Percentiles rank a stretch among this genome's conserved stretches.
phyloP scores from a whole-genome alignment of 2,329 filamentous ascomycete genomes.

The Elsinoe australis region DNA sequence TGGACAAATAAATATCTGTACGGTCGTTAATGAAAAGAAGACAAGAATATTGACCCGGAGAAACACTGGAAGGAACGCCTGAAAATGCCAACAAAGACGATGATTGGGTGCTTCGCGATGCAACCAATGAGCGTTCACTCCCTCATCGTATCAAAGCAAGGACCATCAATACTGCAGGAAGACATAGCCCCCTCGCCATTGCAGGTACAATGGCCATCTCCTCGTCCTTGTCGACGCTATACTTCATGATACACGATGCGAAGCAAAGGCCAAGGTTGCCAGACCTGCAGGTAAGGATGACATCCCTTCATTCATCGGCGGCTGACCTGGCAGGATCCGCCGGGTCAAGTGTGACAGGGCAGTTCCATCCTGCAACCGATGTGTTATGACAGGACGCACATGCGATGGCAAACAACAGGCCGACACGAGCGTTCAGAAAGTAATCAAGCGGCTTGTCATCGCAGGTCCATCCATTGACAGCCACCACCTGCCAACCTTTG shows the following conservation, averaged over 20 bases:
- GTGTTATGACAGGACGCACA: neutral
- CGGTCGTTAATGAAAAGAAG: neutral
- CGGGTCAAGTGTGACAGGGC: conserved; percentile 9
- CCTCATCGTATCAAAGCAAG: neutral
- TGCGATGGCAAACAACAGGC: conserved; percentile 5
- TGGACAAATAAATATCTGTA: neutral
- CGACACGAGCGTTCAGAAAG: neutral
- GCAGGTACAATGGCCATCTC: neutral
- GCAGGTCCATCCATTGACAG: neutral
- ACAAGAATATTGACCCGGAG: neutral
- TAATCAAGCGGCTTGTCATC: neutral
- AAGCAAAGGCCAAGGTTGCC: conserved; percentile 3
- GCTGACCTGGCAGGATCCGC: conserved; percentile 5
- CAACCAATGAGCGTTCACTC: neutral
- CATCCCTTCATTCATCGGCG: no score
- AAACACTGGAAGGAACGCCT: neutral
- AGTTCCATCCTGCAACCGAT: conserved; percentile 5
- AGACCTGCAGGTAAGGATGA: conserved; percentile 1
- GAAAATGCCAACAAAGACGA: neutral
- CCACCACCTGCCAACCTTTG: conserved; percentile 1
- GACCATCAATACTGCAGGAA: neutral
- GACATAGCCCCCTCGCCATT: neutral
- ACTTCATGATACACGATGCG: neutral
- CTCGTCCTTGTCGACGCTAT: neutral
- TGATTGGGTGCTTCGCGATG: conserved; percentile 4